A percentile compares a stretch with the other conserved stretches of the same genome.
phyloP scores from a whole-genome alignment of 257 asterid species.

The Plantago major region DNA sequence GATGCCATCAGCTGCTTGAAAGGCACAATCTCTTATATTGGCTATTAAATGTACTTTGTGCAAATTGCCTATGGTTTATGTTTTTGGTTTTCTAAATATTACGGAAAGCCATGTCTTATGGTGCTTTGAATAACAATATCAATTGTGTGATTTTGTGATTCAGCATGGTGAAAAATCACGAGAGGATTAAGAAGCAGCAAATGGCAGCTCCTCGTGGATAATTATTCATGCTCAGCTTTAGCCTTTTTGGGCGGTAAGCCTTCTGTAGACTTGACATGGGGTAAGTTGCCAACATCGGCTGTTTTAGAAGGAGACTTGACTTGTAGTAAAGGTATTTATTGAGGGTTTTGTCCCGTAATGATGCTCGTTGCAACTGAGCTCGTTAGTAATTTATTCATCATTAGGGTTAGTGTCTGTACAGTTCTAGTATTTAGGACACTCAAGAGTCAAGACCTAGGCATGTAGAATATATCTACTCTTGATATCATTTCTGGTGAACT shows the following conservation, averaged over 20 bases:
- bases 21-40: not conserved
- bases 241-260: not conserved
- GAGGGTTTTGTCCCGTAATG: no score
- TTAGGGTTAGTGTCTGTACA: no score
- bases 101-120: not conserved
- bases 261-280: not conserved
- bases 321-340: no score
- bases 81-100: slow-evolving; percentile 2
- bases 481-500: no score
- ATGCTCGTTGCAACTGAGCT: no score
- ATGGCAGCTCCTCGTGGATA: slow-evolving; percentile 92
- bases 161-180: slow-evolving; percentile 91
- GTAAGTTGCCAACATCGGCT: not conserved
- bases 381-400: no score
- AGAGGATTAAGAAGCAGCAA: slow-evolving; percentile 92
- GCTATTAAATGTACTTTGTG: not conserved
- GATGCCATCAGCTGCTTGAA: not conserved
- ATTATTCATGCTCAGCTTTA: slow-evolving; percentile 3
- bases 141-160: slow-evolving; percentile 17
- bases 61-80: not conserved
- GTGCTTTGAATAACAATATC: not conserved
- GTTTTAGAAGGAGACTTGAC: no score
- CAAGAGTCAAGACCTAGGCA: no score
- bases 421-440: no score
- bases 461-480: no score